Percentiles rank a stretch among this genome's conserved stretches.
phyloP scores from a whole-genome alignment of 805 yeast species.

The Maudiozyma barnettii region DNA sequence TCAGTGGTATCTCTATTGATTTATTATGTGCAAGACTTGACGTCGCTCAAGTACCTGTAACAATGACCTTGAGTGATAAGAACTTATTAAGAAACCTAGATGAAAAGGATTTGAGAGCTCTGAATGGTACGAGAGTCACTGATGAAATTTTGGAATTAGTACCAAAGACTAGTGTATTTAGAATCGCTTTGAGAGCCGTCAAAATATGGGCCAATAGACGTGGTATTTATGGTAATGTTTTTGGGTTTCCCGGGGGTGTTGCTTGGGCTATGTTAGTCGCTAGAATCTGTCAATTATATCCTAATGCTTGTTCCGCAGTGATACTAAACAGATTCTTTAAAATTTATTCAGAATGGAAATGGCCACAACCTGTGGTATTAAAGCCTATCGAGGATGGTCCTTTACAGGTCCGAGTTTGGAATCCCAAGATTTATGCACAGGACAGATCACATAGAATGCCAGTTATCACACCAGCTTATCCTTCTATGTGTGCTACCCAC shows the following conservation, averaged over 20 bases:
- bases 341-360: constrained; percentile 81
- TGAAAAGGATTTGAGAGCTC: constrained; percentile 79
- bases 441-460: constrained; percentile 94
- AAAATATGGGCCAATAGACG: constrained; percentile 95
- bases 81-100: constrained; percentile 78
- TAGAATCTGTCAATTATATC: constrained; percentile 90
- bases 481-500: constrained; percentile 98
- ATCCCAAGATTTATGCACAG: constrained; percentile 80
- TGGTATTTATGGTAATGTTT: constrained; percentile 87
- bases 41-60: constrained; percentile 70
- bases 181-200: constrained; percentile 84
- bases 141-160: constrained; percentile 85
- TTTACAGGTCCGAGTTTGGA: constrained; percentile 92
- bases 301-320: constrained; percentile 89
- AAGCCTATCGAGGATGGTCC: constrained; percentile 97
- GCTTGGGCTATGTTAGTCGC: constrained; percentile 99
- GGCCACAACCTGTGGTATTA: constrained; percentile 96
- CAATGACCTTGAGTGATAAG: constrained; percentile 72
- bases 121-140: constrained; percentile 95
- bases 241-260: constrained; percentile 98
- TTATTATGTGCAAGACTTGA: constrained; percentile 76
- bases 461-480: constrained; percentile 85
- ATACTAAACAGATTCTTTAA: constrained; percentile 84
- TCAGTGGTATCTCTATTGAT: constrained; percentile 89
- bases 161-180: constrained; percentile 87